Conservation (phyloP, 305 asterid genomes). For the Fraxinus xanthoxyloides region DNA sequence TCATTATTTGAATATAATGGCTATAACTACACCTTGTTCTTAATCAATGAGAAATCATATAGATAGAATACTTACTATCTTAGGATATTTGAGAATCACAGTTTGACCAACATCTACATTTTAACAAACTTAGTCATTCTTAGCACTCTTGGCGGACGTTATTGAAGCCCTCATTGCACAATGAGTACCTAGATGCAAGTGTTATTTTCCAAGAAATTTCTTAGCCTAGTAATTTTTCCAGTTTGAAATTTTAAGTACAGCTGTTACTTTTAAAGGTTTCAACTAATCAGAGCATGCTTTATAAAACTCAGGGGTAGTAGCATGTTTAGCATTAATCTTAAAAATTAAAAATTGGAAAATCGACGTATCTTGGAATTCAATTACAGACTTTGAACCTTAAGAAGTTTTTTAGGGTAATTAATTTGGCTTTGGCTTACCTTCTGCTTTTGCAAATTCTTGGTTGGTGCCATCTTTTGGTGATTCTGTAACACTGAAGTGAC, state of each 20-base stretch:
- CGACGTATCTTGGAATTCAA: background rate
- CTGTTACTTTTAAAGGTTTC: background rate
- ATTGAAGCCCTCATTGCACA: background rate
- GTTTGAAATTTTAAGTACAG: background rate
- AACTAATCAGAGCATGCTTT: background rate
- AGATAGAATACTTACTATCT: background rate
- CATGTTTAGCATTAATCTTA: background rate
- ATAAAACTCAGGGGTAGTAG: background rate
- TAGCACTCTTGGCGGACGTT: background rate
- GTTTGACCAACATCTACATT: background rate
- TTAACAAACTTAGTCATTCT: background rate
- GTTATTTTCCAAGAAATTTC: background rate
- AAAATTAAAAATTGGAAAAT: background rate
- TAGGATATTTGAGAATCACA: background rate
- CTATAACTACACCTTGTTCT: background rate
- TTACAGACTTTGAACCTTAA: background rate
- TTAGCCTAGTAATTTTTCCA: background rate
- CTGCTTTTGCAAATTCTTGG: background rate
- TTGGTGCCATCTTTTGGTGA: background rate
- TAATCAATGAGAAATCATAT: background rate
- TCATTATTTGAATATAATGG: background rate
- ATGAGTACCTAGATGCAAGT: background rate
- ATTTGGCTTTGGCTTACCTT: background rate
- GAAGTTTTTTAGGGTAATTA: background rate
- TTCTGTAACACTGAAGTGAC: background rate